Evolutionary conservation across 2,329 filamentous ascomycete species (phyloP).

Genomic region (Aspergillus sp.): DNA sequence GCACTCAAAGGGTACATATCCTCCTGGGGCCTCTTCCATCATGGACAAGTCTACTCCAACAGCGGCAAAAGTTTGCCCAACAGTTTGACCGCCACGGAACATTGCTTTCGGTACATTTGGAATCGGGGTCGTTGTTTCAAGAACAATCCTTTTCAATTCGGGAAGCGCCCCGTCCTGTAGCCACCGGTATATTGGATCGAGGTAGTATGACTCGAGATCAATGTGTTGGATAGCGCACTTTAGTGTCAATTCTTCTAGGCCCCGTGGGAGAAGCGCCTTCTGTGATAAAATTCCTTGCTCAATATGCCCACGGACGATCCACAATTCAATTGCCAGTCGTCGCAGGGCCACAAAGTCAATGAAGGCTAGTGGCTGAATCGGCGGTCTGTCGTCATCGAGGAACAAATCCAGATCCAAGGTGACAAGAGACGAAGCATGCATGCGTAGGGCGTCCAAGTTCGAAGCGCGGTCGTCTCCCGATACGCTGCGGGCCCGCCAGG

Average conservation of each 20-base stretch:
- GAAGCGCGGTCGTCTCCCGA: not conserved
- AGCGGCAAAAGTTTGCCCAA: not conserved
- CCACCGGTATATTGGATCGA: not conserved
- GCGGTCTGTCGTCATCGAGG: not conserved
- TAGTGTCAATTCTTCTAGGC: not conserved
- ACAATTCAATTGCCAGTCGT: not conserved
- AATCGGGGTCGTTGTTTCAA: not conserved
- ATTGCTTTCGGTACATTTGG: not conserved
- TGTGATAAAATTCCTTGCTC: not conserved
- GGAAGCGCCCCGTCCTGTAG: not conserved
- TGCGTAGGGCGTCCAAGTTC: not conserved
- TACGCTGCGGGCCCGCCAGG: not conserved
- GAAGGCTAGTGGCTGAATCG: not conserved
- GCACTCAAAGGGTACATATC: not conserved
- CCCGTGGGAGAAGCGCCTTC: not conserved
- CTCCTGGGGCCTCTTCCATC: not conserved
- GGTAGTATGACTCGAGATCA: not conserved
- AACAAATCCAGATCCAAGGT: not conserved
- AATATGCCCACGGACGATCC: not conserved
- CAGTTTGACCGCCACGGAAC: not conserved
- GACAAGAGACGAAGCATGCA: not conserved
- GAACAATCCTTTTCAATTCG: not conserved
- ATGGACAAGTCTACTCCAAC: not conserved
- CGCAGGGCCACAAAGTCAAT: not conserved
- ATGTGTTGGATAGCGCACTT: not conserved